Evolutionary conservation across 2,329 filamentous ascomycete genomes (phyloP).

Genomic region (Ceratocystis destructans): DNA sequence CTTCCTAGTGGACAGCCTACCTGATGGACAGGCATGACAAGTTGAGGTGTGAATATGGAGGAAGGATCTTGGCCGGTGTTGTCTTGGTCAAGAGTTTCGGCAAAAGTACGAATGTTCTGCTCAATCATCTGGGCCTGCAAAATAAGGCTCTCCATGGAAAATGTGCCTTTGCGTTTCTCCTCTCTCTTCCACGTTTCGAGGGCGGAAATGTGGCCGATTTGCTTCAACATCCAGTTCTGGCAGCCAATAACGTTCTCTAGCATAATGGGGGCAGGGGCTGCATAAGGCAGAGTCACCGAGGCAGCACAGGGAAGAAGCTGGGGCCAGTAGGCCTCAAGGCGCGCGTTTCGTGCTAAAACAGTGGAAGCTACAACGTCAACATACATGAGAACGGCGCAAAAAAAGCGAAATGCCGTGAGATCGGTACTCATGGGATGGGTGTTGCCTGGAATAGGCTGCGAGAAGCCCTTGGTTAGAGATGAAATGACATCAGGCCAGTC

Average conservation of each 20-base stretch:
- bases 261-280: conserved; percentile 25
- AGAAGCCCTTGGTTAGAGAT: conserved; percentile 26
- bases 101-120: conserved; percentile 26
- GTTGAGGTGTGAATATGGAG: conserved; percentile 6
- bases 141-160: conserved; percentile 35
- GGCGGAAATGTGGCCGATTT: conserved; percentile 40
- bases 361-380: conserved; percentile 39
- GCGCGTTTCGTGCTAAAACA: conserved; percentile 31
- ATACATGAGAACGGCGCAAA: conserved; percentile 34
- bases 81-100: conserved; percentile 23
- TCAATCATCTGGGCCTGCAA: conserved; percentile 32
- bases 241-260: conserved; percentile 42
- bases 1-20: conserved; percentile 15
- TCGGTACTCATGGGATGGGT: conserved; percentile 32
- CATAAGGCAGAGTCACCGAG: conserved; percentile 14
- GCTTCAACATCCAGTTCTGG: conserved; percentile 42
- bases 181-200: conserved; percentile 44
- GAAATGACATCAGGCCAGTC: conserved; percentile 29
- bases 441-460: conserved; percentile 26
- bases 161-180: conserved; percentile 29
- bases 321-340: conserved; percentile 31
- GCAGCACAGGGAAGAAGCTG: conserved; percentile 27
- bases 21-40: conserved; percentile 18
- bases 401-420: conserved; percentile 37
- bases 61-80: conserved; percentile 8